Base-by-base conservation (phyloP, 257 asterid genomes). In the Scutellaria minor region DNA sequence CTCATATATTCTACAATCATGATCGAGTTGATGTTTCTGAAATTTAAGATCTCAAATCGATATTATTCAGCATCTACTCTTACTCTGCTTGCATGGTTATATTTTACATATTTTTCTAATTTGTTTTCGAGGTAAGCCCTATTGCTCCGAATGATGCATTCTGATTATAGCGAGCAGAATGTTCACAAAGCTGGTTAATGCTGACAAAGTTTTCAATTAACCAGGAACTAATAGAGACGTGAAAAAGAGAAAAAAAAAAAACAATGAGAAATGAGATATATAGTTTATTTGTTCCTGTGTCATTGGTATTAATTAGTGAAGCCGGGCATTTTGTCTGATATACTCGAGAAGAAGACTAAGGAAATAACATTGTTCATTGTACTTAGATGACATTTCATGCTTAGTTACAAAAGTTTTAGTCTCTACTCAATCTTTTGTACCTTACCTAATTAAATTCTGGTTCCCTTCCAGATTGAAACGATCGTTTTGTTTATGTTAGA, bases 401-500 rank as follows among this genome's bases (percentile, higher is more conserved):
- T 31, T 39, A 61, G 5, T 62, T 37, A 54, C 42, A 9, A 45
- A 35, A 12, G 9, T 14, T 1, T 39, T 14, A 10, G 61, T 27
- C 10, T 45, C 5, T 56, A 35, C 52, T 51, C 54, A n/a, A 41
- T 9, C 48, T 13, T 62, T 56, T 53, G 22, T 13, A 40, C 9
- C 53, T 37, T 37, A 41, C 58, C 72, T 73, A 48, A 60, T 40
- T 6, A 37, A 55, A 40, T 59, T 51, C 9, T 52, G 70, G 59
- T 76, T 50, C 37, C 46, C 13, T 70, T 84, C 65, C 97, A 95
- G 99, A 92, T 95, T 67, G 98, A 92, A 82, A 95, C 84, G 82
- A 87, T 86, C 70, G 99, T 95, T 52, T 95, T 95, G 53, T 95
- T 95, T 78, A 78, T 95, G 83, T 81, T 95, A 87, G 96, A 92